These are phyloP conservation scores for Ogataea trehaloabstinens DNA, from an alignment of 805 yeast species.

Conservation along the genomic window DNA sequence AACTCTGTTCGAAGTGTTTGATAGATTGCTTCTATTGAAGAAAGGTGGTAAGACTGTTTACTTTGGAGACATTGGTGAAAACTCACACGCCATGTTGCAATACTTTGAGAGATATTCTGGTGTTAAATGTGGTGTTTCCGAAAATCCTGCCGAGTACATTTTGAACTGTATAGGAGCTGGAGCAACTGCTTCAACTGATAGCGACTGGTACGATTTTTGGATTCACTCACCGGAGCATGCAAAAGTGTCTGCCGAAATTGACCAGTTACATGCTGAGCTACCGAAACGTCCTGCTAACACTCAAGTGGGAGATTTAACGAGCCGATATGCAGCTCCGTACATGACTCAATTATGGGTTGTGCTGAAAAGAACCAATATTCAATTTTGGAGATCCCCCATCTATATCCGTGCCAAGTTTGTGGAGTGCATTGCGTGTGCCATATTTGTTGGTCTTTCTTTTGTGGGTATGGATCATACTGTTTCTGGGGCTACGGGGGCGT, in stretches of 20 bases:
- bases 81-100: conserved; percentile 40
- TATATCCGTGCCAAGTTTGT: conserved; percentile 51
- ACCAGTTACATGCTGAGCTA: conserved; percentile 26
- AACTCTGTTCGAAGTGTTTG: conserved; percentile 41
- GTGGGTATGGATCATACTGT: conserved; percentile 52
- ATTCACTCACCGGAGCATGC: conserved; percentile 33
- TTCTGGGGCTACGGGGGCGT: conserved; percentile 56
- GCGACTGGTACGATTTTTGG: conserved; percentile 72
- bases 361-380: conserved; percentile 37
- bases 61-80: conserved; percentile 52
- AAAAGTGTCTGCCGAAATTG: conserved; percentile 31
- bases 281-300: conserved; percentile 25
- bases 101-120: conserved; percentile 58
- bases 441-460: conserved; percentile 57
- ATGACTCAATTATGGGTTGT: conserved; percentile 36
- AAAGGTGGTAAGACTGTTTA: conserved; percentile 54
- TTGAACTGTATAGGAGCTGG: conserved; percentile 78
- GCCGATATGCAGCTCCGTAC: conserved; percentile 48
- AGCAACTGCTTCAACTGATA: conserved; percentile 60
- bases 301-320: conserved; percentile 26
- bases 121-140: conserved; percentile 56
- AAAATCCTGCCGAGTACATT: conserved; percentile 77
- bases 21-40: conserved; percentile 43
- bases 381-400: conserved; percentile 50
- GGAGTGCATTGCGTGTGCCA: conserved; percentile 40